Percentiles rank a stretch among this genome's conserved stretches.
Evolutionary conservation across 768 basidiomycete species (phyloP).

Genomic region (Phylloporus sp.): DNA sequence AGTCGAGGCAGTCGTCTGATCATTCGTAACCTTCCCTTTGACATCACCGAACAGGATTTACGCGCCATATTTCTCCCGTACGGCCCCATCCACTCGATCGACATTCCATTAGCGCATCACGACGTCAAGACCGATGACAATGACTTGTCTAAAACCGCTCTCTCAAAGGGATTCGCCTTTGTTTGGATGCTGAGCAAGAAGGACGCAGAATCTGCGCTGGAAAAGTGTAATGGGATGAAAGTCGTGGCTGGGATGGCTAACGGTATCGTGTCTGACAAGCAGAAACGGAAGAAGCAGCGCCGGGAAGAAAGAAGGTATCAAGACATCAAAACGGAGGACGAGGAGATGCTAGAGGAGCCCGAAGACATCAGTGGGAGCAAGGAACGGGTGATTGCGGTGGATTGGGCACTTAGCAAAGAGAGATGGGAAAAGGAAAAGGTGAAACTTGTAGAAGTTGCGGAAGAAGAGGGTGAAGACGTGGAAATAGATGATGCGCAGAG

Average conservation of each 20-base stretch:
- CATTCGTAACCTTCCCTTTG: constrained; percentile 84
- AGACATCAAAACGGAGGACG: constrained; percentile 30
- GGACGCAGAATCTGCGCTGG: constrained; percentile 80
- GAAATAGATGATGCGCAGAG: constrained; percentile 31
- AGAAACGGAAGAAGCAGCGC: constrained; percentile 62
- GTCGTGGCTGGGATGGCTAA: constrained; percentile 62
- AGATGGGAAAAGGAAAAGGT: constrained; percentile 82
- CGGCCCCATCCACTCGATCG: constrained; percentile 83
- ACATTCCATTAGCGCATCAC: constrained; percentile 56
- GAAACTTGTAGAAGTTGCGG: constrained; percentile 39
- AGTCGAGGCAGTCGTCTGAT: constrained; percentile 81
- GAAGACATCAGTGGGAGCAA: constrained; percentile 33
- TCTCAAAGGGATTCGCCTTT: constrained; percentile 85
- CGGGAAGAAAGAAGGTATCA: constrained; percentile 46
- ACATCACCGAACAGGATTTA: constrained; percentile 81
- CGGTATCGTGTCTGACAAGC: constrained; percentile 54
- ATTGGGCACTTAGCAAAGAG: constrained; percentile 95
- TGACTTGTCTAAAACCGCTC: constrained; percentile 26
- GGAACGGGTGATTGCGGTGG: constrained; percentile 80
- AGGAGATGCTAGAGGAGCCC: constrained; percentile 34
- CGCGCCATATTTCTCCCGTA: constrained; percentile 82
- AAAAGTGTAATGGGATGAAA: constrained; percentile 72
- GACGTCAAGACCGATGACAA: constrained; percentile 28
- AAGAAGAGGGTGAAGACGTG: constrained; percentile 29
- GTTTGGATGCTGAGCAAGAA: constrained; percentile 88